These are phyloP conservation scores for Cucurbita moschata DNA, from an alignment of 306 rosid species.

Conservation along the genomic window DNA sequence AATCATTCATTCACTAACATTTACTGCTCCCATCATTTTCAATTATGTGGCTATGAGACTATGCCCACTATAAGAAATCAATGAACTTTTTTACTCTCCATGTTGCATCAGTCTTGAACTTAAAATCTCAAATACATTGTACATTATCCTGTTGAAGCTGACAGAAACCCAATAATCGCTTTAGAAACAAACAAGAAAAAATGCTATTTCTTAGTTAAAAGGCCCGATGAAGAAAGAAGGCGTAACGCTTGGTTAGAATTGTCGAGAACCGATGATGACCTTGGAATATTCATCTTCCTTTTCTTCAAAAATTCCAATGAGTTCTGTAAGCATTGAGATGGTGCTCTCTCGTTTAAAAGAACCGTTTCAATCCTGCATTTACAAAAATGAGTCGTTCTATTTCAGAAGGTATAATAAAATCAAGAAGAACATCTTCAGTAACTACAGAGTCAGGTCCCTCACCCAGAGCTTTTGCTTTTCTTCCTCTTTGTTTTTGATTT, in stretches of 20 bases:
- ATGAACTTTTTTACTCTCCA: not conserved
- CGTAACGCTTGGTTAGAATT: slow-evolving; percentile 77
- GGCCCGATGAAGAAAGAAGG: slow-evolving; percentile 46
- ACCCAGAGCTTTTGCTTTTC: slow-evolving; percentile 48
- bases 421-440: not conserved
- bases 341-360: slow-evolving; percentile 35
- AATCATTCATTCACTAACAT: not conserved
- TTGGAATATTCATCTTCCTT: slow-evolving; percentile 49
- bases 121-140: not conserved
- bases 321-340: slow-evolving; percentile 46
- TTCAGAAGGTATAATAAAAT: not conserved
- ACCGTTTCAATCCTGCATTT: slow-evolving; percentile 47
- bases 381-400: not conserved
- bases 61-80: not conserved
- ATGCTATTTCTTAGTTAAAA: slow-evolving; percentile 23
- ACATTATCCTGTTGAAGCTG: not conserved
- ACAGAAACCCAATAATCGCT: not conserved
- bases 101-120: not conserved
- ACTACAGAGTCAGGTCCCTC: slow-evolving; percentile 5
- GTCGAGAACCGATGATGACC: slow-evolving; percentile 66
- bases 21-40: not conserved
- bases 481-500: slow-evolving; percentile 42
- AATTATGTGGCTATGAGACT: no score
- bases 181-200: not conserved
- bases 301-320: slow-evolving; percentile 72